Evolutionary conservation across 2,329 filamentous ascomycete genomes (phyloP).

Genomic region (Corynespora cassiicola): DNA sequence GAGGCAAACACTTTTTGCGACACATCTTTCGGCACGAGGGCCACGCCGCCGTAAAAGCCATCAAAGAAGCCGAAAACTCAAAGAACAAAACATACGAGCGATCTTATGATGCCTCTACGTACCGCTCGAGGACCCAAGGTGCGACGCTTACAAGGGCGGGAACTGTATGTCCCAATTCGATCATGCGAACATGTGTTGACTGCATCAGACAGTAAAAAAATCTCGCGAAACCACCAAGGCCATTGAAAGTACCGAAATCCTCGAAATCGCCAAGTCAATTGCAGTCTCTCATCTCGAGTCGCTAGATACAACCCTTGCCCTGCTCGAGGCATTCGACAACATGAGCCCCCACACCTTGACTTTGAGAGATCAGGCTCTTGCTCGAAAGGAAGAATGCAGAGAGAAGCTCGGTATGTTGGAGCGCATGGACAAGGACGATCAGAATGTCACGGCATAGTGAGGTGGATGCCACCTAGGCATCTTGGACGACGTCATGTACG

Average conservation of each 20-base stretch:
- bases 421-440: no score
- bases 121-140: conserved; percentile 5
- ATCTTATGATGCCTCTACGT: conserved; percentile 4
- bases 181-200: no score
- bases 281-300: conserved; percentile 16
- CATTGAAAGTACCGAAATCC: conserved; percentile 14
- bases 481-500: no score
- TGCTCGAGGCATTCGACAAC: conserved; percentile 17
- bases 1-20: conserved; percentile 14
- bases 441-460: no score
- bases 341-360: conserved; percentile 20
- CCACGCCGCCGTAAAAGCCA: conserved; percentile 1
- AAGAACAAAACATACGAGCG: conserved; percentile 2
- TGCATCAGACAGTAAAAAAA: no score
- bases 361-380: conserved; percentile 16
- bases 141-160: background rate
- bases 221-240: conserved; percentile 5
- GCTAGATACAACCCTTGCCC: conserved; percentile 13
- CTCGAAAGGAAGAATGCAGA: conserved; percentile 14
- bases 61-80: background rate
- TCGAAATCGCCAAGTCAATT: conserved; percentile 13
- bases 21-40: conserved; percentile 21
- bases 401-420: conserved; percentile 13
- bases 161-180: conserved; percentile 1
- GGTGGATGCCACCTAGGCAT: no score